Conservation (phyloP, 768 basidiomycete species). For the Coprinopsis marcescibilis region DNA sequence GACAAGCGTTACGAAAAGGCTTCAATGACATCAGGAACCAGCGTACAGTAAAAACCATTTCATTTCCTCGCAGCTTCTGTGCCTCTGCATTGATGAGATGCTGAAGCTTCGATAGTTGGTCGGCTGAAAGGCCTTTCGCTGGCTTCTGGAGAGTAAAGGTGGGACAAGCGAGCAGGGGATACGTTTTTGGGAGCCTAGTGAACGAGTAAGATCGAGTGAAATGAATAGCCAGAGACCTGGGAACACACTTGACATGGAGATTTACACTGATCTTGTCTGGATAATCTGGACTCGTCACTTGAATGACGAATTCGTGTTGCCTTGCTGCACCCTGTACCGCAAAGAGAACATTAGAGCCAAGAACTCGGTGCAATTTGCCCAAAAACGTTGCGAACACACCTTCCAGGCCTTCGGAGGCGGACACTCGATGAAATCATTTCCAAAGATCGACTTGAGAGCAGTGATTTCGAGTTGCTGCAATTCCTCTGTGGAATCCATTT, state of each 20-base stretch:
- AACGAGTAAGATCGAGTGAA: slow-evolving; percentile 3
- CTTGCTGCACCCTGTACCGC: slow-evolving; percentile 56
- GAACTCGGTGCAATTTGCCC: neutral
- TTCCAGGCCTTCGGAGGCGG: slow-evolving; percentile 83
- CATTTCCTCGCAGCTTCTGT: slow-evolving; percentile 57
- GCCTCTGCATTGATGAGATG: slow-evolving; percentile 62
- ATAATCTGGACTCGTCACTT: slow-evolving; percentile 62
- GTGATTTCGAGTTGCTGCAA: slow-evolving; percentile 65
- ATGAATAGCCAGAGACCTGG: slow-evolving; percentile 1
- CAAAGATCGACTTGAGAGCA: slow-evolving; percentile 76
- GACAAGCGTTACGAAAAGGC: slow-evolving; percentile 1
- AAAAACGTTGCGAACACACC: slow-evolving; percentile 42
- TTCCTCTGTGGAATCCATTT: slow-evolving; percentile 74
- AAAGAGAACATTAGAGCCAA: slow-evolving; percentile 10
- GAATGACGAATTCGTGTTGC: slow-evolving; percentile 72
- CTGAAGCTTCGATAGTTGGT: slow-evolving; percentile 51
- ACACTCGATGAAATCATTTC: slow-evolving; percentile 66
- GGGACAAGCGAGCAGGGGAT: slow-evolving; percentile 67
- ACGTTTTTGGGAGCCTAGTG: slow-evolving; percentile 72
- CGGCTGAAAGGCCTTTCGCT: slow-evolving; percentile 48
- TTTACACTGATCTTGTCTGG: slow-evolving; percentile 56
- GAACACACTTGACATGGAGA: slow-evolving; percentile 62
- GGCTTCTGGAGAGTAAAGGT: slow-evolving; percentile 66
- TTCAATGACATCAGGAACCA: neutral
- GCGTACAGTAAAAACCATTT: slow-evolving; percentile 75